Percentiles rank a stretch among this genome's conserved stretches.
Conservation (phyloP, 2,329 filamentous ascomycete species). For the Fusarium nanum region DNA sequence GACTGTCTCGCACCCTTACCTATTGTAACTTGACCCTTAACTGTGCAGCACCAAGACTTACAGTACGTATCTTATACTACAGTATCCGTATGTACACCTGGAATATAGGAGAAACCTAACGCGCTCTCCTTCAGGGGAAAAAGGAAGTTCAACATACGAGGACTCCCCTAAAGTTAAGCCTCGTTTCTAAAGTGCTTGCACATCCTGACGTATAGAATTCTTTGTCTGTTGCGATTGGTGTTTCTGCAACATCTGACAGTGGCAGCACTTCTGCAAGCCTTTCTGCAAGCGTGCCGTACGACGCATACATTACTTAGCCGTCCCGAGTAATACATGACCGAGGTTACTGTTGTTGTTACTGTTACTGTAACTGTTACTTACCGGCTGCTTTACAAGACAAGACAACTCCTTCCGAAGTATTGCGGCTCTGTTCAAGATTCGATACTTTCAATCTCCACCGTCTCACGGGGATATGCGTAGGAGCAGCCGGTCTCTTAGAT, state of each 20-base stretch:
- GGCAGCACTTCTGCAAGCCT: conserved; percentile 37
- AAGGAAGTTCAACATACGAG: conserved; percentile 3
- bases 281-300: conserved; percentile 30
- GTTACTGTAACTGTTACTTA: neutral
- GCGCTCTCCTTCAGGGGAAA: conserved; percentile 27
- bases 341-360: conserved; percentile 2
- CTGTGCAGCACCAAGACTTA: conserved; percentile 26
- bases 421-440: conserved; percentile 30
- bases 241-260: conserved; percentile 33
- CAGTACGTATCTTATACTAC: conserved; percentile 1
- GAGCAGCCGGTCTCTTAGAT: conserved; percentile 9
- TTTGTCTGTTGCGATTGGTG: conserved; percentile 20
- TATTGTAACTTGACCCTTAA: conserved; percentile 24
- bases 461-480: conserved; percentile 8
- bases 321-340: conserved; percentile 3
- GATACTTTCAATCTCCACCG: neutral
- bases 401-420: conserved; percentile 6
- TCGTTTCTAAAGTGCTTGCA: conserved; percentile 42
- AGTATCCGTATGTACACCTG: too few species aligned
- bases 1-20: conserved; percentile 37
- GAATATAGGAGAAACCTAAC: conserved; percentile 19
- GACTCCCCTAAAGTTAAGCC: conserved; percentile 17
- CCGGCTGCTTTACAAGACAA: conserved; percentile 1
- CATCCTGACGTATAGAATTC: conserved; percentile 30
- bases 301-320: conserved; percentile 10